phyloP scores from a whole-genome alignment of 176 grass and related monocot species.

The Cenchrus americanus region DNA sequence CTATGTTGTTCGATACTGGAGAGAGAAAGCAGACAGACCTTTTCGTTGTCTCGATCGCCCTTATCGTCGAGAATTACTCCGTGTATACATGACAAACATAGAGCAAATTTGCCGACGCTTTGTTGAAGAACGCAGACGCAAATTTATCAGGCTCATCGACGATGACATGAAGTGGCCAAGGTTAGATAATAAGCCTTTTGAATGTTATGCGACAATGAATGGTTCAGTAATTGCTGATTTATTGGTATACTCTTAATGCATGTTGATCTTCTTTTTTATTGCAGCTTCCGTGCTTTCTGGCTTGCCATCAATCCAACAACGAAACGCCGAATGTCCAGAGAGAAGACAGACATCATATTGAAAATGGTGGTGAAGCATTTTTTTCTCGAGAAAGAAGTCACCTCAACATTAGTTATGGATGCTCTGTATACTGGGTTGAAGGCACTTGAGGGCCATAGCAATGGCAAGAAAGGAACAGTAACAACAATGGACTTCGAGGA shows the following conservation, averaged over 20 bases:
- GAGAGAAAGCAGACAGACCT: slow-evolving; percentile 71
- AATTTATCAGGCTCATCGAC: slow-evolving; percentile 76
- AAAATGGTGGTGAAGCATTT: slow-evolving; percentile 83
- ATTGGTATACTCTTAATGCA: slow-evolving; percentile 8
- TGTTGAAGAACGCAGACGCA: slow-evolving; percentile 72
- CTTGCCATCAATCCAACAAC: slow-evolving; percentile 62
- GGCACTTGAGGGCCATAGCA: slow-evolving; percentile 68
- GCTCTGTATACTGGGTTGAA: slow-evolving; percentile 76
- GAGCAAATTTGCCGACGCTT: slow-evolving; percentile 87
- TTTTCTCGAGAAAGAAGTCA: slow-evolving; percentile 90
- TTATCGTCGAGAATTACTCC: slow-evolving; percentile 80
- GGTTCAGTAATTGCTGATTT: slow-evolving; percentile 8
- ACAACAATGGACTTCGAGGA: slow-evolving; percentile 61
- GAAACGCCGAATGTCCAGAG: slow-evolving; percentile 66
- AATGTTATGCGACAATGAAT: not conserved
- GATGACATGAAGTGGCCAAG: slow-evolving; percentile 89
- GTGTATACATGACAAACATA: slow-evolving; percentile 83
- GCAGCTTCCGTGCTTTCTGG: slow-evolving; percentile 87
- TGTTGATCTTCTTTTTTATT: slow-evolving; percentile 46
- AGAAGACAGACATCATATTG: slow-evolving; percentile 69
- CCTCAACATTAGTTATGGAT: slow-evolving; percentile 89
- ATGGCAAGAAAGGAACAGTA: slow-evolving; percentile 61
- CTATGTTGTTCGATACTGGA: slow-evolving; percentile 43
- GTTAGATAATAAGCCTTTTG: slow-evolving; percentile 46
- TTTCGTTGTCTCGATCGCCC: slow-evolving; percentile 83